Evolutionary conservation across 108 stramenopile species (phyloP).

Genomic region (Discostella pseudostelligera): DNA sequence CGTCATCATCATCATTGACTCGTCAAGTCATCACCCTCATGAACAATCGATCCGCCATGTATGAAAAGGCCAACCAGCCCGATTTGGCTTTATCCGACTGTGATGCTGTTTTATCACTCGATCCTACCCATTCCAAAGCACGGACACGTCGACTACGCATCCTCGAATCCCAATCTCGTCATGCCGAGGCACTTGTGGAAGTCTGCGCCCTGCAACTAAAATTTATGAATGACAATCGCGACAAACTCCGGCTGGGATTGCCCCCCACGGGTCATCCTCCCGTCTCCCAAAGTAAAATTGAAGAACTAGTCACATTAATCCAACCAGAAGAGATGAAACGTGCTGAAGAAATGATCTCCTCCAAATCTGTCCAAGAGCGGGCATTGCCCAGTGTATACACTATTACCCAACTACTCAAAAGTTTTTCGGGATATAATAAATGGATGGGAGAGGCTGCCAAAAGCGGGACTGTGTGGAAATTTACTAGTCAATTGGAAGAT

Average conservation of each 20-base stretch:
- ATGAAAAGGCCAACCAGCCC: constrained; percentile 82
- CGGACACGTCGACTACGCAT: constrained; percentile 79
- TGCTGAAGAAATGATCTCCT: constrained; percentile 19
- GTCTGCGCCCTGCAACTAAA: constrained; percentile 82
- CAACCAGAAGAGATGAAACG: constrained; percentile 66
- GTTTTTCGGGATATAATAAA: constrained; percentile 77
- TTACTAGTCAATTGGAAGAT: constrained; percentile 49
- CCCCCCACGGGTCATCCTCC: constrained; percentile 71
- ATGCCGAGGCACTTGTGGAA: constrained; percentile 64
- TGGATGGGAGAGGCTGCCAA: constrained; percentile 85
- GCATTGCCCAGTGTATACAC: constrained; percentile 79
- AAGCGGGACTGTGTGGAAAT: constrained; percentile 52
- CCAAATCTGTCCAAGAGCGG: constrained; percentile 28
- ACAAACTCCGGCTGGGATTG: constrained; percentile 71
- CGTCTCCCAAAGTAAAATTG: constrained; percentile 76
- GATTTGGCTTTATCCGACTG: constrained; percentile 85
- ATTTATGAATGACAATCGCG: constrained; percentile 84
- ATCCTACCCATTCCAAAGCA: constrained; percentile 74
- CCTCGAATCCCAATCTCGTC: constrained; percentile 57
- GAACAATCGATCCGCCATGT: constrained; percentile 93
- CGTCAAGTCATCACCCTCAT: constrained; percentile 80
- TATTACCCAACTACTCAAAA: constrained; percentile 71
- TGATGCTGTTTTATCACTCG: constrained; percentile 58
- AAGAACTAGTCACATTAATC: constrained; percentile 71
- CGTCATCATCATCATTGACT: constrained; percentile 41